Evolutionary conservation across 164 flowering plant species (phyloP), one percentile per base, ranked within the genome.

Genomic region (Protea cynaroides): DNA sequence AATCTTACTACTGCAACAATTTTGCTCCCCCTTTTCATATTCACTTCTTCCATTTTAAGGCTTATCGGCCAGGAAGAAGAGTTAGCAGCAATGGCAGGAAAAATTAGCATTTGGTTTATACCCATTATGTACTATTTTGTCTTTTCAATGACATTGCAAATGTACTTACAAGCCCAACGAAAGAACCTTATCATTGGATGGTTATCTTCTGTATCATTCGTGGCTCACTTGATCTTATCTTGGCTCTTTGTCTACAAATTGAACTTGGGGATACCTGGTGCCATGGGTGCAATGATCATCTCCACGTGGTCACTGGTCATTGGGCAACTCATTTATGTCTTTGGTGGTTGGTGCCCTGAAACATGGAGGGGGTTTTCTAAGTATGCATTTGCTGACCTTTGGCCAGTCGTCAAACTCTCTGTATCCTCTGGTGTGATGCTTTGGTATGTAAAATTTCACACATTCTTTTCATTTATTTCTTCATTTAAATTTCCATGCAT

Each of bases 131-230:
- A 69, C 69, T 50, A 44, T 9, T 72, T 68, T 14, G 65, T 65
- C 14, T 66, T 81, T 29, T 54, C 58, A 24, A 59, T 70, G 49
- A 76, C 77, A n/a, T 53, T 76, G 65, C 84, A 80, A 56, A 75
- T 65, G 77, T 83, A 23, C 69, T 58, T 83, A 15, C 86, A 83
- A 64, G 66, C 80, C 23, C 86, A 83, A 64, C 65, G 70, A 57
- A 83, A 79, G 73, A 81, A 78, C 76, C 64, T 66, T 38, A 65
- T 79, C 21, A 68, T 80, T 47, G 81, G 69, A 5, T 79, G 72
- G 69, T 25, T 81, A 7, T 59, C 78, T 4, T 58, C 58, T 1
- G 25, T 43, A 4, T 50, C 81, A 0, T 65, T 79, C 18, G 49
- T 69, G 7, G 34, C 79, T 47, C 86, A 83, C 63, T 18, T 81